Evolutionary conservation across 2,329 filamentous ascomycete species (phyloP), one percentile per base, ranked within the genome.

Genomic region (Trichothecium roseum): DNA sequence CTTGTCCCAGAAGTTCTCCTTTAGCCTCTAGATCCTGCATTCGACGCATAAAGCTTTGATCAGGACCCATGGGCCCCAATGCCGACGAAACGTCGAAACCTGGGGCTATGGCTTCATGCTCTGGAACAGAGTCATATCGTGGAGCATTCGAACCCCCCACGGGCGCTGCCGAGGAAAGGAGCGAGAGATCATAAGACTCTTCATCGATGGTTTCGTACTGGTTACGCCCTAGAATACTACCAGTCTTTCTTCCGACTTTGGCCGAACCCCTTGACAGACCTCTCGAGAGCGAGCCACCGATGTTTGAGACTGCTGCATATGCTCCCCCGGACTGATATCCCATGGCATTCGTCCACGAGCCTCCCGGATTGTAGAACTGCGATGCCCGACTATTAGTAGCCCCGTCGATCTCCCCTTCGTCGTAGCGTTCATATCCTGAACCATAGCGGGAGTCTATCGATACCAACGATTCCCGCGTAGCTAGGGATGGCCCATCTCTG

Each of bases 21-120:
- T 55, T 62, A 2, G 71, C 66, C 46, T 78, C 74, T 41, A 72
- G 63, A 28, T 63, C 56, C 44, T 72, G 68, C 12, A 71, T 45
- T 3, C 55, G 55, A 40, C 51, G 60, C 28, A 68, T 41, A 34
- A 71, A 71, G 5, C 51, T 60, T 6, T 60, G 52, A 34, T 69
- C 64, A 29, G 68, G 63, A 2, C 53, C 43, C 41, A 60, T 53
- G 3, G 68, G 69, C 0, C 69, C 66, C 5, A 67, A 50, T 5
- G 59, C 59, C 26, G 60, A 61, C 8, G 62, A 62, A 13, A 72
- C 40, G 40, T 74, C 68, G 38, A 71, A 63, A 4, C 54, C 51
- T 2, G 57, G 51, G 7, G 51, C 51, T 10, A 52, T 35, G 36
- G 39, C 37, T 26, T 44, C 36, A 29, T 45, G 44, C 0, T 54